Evolutionary conservation across 495 filamentous ascomycete species (phyloP), one percentile per base, ranked within the genome.

Genomic region (Ascodesmis nigricans): DNA sequence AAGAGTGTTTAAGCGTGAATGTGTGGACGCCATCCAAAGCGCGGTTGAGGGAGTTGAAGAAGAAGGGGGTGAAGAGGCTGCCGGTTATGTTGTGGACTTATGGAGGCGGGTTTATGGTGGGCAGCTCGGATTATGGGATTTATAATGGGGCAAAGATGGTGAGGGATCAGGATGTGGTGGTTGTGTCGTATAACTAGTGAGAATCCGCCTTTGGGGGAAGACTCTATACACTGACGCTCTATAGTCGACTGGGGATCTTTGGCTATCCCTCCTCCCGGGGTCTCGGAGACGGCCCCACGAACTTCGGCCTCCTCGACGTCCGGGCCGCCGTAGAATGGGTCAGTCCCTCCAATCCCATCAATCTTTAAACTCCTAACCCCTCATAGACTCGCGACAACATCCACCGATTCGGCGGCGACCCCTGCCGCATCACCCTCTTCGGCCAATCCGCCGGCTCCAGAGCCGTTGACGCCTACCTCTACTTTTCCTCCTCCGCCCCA

Each of bases 381-480:
- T n/a, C n/a, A n/a, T n/a, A n/a, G n/a, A n/a, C n/a, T n/a, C 59
- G 66, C 19, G 62, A 66, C 39, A 77, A 78, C 43, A 74, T 78
- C 31, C 61, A 53, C 25, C 63, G 55, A 1, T 80, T 80, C 35
- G 75, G 74, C 29, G 75, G 74, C 21, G 67, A 78, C 45, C 61
- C 71, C 3, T 47, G 55, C 11, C 64, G 62, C 38, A 69, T 73
- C 34, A 56, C 55, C 1, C 55, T 72, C 25, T 64, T 60, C 41
- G 71, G 69, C 20, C 58, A 69, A 39, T 64, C 58, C 24, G 62
- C 66, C 8, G 65, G 66, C 5, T 57, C 55, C 13, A 42, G 57
- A 31, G 30, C 13, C 29, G 36, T 21, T 17, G 31, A 13, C 14
- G 10, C 17, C 13, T 9, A 28, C 9, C 10, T 34, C 13, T 22